These are phyloP conservation scores for Sporothrix variecibatus DNA, from an alignment of 2,329 filamentous ascomycete genomes.

Conservation along the genomic window DNA sequence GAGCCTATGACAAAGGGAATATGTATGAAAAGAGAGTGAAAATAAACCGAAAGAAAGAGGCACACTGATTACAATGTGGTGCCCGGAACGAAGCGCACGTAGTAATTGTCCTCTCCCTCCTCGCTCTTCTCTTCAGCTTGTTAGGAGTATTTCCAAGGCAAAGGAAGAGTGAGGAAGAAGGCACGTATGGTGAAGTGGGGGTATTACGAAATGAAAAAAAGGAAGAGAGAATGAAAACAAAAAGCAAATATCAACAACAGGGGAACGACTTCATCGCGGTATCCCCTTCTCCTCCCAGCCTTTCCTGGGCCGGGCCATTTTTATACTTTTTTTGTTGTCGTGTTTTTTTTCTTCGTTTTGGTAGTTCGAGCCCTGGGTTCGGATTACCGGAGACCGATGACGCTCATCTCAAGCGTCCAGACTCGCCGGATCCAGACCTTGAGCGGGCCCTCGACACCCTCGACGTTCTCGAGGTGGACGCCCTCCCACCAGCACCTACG, in stretches of 20 bases:
- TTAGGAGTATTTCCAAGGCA: not conserved
- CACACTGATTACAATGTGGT: not conserved
- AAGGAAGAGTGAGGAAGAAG: not conserved
- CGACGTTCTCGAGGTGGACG: slow-evolving; percentile 84
- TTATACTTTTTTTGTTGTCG: not conserved
- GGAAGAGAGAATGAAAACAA: not conserved
- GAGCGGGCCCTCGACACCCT: slow-evolving; percentile 85
- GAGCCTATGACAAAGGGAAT: not conserved
- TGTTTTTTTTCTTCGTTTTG: not conserved
- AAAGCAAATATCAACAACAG: not conserved
- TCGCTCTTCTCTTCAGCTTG: not conserved
- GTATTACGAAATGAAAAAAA: slow-evolving; percentile 12
- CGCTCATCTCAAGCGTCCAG: slow-evolving; percentile 98
- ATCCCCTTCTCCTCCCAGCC: not conserved
- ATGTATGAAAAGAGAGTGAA: not conserved
- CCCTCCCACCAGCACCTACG: slow-evolving; percentile 99
- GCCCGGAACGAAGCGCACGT: not conserved
- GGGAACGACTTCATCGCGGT: not conserved
- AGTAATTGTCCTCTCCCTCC: not conserved
- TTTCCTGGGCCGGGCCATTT: not conserved
- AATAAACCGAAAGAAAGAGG: not conserved
- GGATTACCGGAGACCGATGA: slow-evolving; percentile 76
- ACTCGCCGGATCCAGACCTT: slow-evolving; percentile 99
- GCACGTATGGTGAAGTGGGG: not conserved
- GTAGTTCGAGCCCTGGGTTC: no score